Evolutionary conservation across 129 eudicot species (phyloP), one percentile per base, ranked within the genome.

Genomic region (Helianthus tuberosus): DNA sequence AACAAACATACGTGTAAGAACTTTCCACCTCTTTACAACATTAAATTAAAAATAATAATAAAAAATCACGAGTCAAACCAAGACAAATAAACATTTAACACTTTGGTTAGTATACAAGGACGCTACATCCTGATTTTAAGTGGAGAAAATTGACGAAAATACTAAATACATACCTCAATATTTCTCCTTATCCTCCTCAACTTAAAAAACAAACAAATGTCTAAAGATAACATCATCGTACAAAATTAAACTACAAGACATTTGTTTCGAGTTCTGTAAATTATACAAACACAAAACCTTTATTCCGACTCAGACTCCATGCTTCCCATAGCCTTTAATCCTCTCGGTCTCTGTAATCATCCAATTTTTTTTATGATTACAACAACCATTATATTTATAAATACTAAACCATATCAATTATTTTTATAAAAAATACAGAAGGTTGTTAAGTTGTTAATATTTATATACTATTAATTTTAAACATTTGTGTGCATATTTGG

Each of bases 241-340:
- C 66, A 61, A 29, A 9, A 11, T 27, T 14, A 61, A 43, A 61
- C 17, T 5, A 60, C 66, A 60, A 32, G 20, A 60, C 44, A 60
- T 32, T 12, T 5, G 66, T 13, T 32, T 3, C 16, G 14, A 5
- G 14, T 13, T 60, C 44, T 32, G 63, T 60, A 60, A 60, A 60
- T 60, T 60, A 32, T 5, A 60, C 43, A 60, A 32, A 60, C 35
- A 32, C 66, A 14, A 29, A 61, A 13, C 44, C 2, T 14, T 85
- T 80, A 87, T 72, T 90, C 96, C 1, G 96, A 90, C 9, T 90
- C 96, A 0, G 96, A 87, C 48, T 87, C 93, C 85, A 90, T 82
- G 77, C 85, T 81, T 50, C 93, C 96, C 98, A 92, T 89, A 9
- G 96, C 96, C 81, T 87, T 92, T 44, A 92, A 74, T 67, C 96